These are phyloP conservation scores for Eragrostis curvula DNA, from an alignment of 176 grass and related monocot genomes.

Conservation along the genomic window DNA sequence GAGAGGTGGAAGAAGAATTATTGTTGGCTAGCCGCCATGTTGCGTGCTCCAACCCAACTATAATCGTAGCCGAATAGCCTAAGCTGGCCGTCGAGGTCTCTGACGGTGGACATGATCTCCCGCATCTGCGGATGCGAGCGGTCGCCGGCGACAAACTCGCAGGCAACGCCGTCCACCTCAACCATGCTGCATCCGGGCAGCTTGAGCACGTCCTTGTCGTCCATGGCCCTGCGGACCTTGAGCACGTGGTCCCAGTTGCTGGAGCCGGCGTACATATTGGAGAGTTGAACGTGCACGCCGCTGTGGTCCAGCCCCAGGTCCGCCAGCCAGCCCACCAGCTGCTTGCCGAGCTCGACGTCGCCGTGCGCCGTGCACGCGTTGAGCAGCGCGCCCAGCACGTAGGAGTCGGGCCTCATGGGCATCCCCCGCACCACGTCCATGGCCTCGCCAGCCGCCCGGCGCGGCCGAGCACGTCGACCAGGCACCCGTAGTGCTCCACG, in stretches of 20 bases:
- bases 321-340: conserved; percentile 35
- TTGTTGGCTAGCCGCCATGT: too few species aligned
- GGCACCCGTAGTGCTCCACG: conserved; percentile 71
- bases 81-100: conserved; percentile 42
- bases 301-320: conserved; percentile 51
- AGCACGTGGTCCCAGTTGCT: conserved; percentile 56
- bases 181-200: conserved; percentile 62
- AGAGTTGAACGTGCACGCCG: conserved; percentile 60
- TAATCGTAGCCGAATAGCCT: conserved; percentile 21
- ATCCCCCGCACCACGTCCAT: conserved; percentile 36
- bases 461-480: conserved; percentile 63
- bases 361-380: conserved; percentile 55
- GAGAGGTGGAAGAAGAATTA: too few species aligned
- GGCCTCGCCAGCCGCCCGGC: conserved; percentile 50
- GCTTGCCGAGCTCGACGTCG: conserved; percentile 21
- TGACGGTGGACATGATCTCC: conserved; percentile 32
- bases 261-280: conserved; percentile 64
- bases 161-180: conserved; percentile 55
- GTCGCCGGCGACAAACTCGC: conserved; percentile 63
- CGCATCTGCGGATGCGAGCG: conserved; percentile 41
- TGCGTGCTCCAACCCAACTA: too few species aligned
- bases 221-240: conserved; percentile 45
- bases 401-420: conserved; percentile 63
- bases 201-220: conserved; percentile 35
- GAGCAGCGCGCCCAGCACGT: conserved; percentile 67